Conservation (phyloP, 2,329 filamentous ascomycete species). For the Diaporthe citriasiana region DNA sequence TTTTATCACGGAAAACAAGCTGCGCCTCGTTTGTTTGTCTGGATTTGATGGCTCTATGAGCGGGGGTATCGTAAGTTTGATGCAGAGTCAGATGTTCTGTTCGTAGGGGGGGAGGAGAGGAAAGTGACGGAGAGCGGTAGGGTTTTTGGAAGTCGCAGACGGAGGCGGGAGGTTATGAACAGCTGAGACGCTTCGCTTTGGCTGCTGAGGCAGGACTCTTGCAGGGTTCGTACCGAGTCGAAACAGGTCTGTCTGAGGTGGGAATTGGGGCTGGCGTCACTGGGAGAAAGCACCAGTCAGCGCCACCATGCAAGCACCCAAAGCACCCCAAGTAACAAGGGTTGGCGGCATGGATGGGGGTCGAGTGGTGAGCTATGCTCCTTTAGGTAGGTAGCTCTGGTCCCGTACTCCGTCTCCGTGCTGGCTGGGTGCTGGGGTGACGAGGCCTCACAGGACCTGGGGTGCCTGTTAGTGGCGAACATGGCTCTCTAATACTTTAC, state of each 20-base stretch:
- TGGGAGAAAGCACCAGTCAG: conserved; percentile 33
- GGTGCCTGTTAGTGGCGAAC: conserved; percentile 10
- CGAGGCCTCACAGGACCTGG: conserved; percentile 22
- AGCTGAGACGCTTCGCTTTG: conserved; percentile 36
- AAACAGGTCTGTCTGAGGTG: conserved; percentile 38
- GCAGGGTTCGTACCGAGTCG: conserved; percentile 35
- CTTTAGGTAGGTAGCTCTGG: conserved; percentile 6
- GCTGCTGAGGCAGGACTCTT: conserved; percentile 34
- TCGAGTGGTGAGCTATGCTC: conserved; percentile 4
- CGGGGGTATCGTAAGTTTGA: conserved; percentile 26
- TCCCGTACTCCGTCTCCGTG: conserved; percentile 16
- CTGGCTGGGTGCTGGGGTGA: conserved; percentile 31
- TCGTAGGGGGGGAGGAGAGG: conserved; percentile 24
- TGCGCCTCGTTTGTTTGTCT: not conserved
- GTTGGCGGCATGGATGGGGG: conserved; percentile 18
- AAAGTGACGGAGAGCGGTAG: not conserved
- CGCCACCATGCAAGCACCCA: conserved; percentile 20
- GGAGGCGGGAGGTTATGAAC: conserved; percentile 37
- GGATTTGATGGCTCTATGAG: conserved; percentile 28
- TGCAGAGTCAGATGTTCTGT: conserved; percentile 5
- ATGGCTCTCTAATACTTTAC: not conserved
- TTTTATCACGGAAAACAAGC: not conserved
- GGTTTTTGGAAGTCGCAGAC: conserved; percentile 24
- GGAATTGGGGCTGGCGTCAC: conserved; percentile 31
- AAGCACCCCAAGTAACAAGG: conserved; percentile 5